phyloP scores from a whole-genome alignment of 495 filamentous ascomycete species.

The Cryomyces minteri region DNA sequence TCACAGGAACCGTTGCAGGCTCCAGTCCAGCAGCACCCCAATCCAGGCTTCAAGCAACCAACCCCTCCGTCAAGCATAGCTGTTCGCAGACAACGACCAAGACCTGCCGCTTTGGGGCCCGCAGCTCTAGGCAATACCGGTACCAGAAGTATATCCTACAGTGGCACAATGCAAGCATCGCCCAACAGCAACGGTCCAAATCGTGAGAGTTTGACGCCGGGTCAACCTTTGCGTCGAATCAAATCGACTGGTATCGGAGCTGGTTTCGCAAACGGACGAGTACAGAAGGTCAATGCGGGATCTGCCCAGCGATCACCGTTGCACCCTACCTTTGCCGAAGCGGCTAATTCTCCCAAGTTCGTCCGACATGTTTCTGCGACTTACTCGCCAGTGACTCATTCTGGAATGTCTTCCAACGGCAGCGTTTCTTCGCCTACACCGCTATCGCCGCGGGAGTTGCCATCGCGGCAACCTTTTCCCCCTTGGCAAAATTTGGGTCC shows the following conservation, averaged over 20 bases:
- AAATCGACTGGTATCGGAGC: slow-evolving; percentile 12
- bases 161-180: slow-evolving; percentile 12
- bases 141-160: slow-evolving; percentile 19
- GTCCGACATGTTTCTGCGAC: slow-evolving; percentile 2
- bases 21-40: slow-evolving; percentile 1
- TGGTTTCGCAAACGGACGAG: slow-evolving; percentile 10
- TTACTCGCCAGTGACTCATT: background rate
- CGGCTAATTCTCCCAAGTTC: slow-evolving; percentile 19
- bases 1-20: background rate
- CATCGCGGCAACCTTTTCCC: slow-evolving; percentile 4
- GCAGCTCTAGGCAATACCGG: slow-evolving; percentile 5
- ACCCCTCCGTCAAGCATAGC: slow-evolving; percentile 16
- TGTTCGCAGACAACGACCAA: slow-evolving; percentile 14
- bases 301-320: slow-evolving; percentile 24
- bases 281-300: slow-evolving; percentile 15
- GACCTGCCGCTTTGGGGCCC: slow-evolving; percentile 15
- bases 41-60: slow-evolving; percentile 14
- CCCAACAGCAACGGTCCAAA: slow-evolving; percentile 3
- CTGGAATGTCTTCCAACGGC: slow-evolving; percentile 1
- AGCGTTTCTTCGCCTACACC: slow-evolving; percentile 23
- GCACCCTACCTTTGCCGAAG: slow-evolving; percentile 17
- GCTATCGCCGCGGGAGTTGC: slow-evolving; percentile 16
- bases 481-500: background rate
- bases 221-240: slow-evolving; percentile 20
- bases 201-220: background rate